A percentile compares a stretch with the other conserved stretches of the same genome.
Evolutionary conservation across 305 asterid genomes (phyloP).

Genomic region (Stenogyne calaminthoides): DNA sequence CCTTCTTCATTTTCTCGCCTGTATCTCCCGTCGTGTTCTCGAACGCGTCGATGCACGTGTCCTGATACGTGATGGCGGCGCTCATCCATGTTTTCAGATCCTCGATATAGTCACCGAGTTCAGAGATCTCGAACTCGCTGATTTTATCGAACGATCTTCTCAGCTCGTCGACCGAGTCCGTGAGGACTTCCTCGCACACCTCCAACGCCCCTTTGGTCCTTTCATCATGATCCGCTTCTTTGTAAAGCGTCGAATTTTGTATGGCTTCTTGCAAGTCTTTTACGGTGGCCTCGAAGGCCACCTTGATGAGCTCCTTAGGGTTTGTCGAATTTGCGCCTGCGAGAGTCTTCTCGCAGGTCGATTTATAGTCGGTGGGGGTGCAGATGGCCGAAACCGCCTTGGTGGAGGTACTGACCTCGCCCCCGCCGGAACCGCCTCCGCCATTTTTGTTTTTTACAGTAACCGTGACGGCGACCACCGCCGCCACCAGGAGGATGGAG

Average conservation of each 20-base stretch:
- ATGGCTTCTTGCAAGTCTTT: slow-evolving; percentile 45
- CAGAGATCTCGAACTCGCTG: slow-evolving; percentile 36
- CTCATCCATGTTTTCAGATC: slow-evolving; percentile 89
- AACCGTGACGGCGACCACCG: slow-evolving; percentile 55
- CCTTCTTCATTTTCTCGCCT: slow-evolving; percentile 62
- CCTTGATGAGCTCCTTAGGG: slow-evolving; percentile 62
- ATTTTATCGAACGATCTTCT: slow-evolving; percentile 55
- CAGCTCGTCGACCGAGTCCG: slow-evolving; percentile 65
- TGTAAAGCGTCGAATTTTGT: slow-evolving; percentile 38
- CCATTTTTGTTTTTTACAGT: slow-evolving; percentile 22
- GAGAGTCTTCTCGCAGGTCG: slow-evolving; percentile 56
- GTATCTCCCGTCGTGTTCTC: slow-evolving; percentile 76
- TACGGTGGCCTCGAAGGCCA: slow-evolving; percentile 50
- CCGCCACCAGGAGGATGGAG: slow-evolving; percentile 71
- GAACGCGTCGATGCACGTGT: slow-evolving; percentile 78
- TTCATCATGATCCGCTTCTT: slow-evolving; percentile 56
- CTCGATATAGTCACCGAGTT: slow-evolving; percentile 48
- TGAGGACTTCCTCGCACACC: slow-evolving; percentile 53
- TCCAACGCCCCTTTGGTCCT: slow-evolving; percentile 60
- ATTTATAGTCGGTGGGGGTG: slow-evolving; percentile 66
- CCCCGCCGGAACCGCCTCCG: background rate
- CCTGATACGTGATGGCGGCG: slow-evolving; percentile 66
- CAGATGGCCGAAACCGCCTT: slow-evolving; percentile 65
- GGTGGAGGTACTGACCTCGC: slow-evolving; percentile 41
- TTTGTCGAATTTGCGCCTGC: slow-evolving; percentile 45